Conservation (phyloP, 2,329 filamentous ascomycete species). For the Epichloe hybrida region DNA sequence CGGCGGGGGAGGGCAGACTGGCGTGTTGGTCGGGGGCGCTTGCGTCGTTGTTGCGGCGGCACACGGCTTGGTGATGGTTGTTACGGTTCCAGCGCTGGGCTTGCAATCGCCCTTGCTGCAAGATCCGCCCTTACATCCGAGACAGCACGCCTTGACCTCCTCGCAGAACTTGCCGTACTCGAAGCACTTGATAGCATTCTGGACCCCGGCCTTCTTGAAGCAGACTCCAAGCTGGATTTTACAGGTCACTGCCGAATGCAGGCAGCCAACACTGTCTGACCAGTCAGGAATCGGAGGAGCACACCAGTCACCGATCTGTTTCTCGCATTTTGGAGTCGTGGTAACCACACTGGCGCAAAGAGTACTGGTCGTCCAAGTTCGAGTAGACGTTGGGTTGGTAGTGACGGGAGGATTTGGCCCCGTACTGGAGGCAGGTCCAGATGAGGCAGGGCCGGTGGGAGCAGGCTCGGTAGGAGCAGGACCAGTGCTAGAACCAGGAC, state of each 20-base stretch:
- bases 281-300: neutral
- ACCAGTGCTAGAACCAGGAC: too few relatives aligned
- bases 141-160: neutral
- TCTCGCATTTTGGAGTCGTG: neutral
- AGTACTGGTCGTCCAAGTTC: neutral
- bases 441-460: neutral
- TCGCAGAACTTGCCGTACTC: neutral
- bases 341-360: neutral
- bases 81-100: neutral
- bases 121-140: neutral
- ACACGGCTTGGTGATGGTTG: neutral
- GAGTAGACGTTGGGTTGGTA: neutral
- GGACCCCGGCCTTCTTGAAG: neutral
- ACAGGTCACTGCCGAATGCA: neutral
- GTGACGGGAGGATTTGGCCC: neutral
- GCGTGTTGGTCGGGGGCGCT: neutral
- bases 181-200: neutral
- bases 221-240: neutral
- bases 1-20: neutral
- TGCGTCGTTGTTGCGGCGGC: neutral
- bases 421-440: neutral
- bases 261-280: neutral
- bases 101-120: neutral
- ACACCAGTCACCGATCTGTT: neutral
- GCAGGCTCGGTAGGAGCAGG: too few relatives aligned